A percentile compares a stretch with the other conserved stretches of the same genome.
These are phyloP conservation scores for Sisymbrium irio DNA, from an alignment of 345 rosid species.

Conservation along the genomic window DNA sequence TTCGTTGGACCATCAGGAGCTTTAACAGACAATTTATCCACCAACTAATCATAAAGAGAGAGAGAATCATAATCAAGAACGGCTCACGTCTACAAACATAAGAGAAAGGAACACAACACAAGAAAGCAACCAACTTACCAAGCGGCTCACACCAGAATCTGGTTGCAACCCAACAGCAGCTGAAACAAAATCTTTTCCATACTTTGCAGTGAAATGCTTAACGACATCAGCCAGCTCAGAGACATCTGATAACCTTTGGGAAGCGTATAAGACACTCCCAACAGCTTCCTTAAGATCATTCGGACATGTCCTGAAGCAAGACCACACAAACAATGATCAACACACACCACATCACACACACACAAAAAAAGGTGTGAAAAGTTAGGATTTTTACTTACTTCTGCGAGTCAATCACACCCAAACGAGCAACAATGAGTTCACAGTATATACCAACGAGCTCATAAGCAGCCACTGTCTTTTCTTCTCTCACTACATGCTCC, in stretches of 20 bases:
- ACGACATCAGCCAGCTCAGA: slow-evolving; percentile 68
- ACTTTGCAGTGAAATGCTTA: slow-evolving; percentile 74
- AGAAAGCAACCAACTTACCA: slow-evolving; percentile 46
- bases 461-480: slow-evolving; percentile 83
- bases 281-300: slow-evolving; percentile 81
- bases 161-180: slow-evolving; percentile 77
- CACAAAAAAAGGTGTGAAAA: not conserved
- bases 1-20: slow-evolving; percentile 87
- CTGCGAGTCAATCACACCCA: slow-evolving; percentile 81
- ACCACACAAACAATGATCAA: slow-evolving; percentile 7
- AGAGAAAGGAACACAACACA: not conserved
- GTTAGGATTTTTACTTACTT: slow-evolving; percentile 44
- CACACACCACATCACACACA: not conserved
- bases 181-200: slow-evolving; percentile 80
- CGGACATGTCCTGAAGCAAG: slow-evolving; percentile 56
- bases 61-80: slow-evolving; percentile 9
- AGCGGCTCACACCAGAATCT: slow-evolving; percentile 80
- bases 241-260: slow-evolving; percentile 78
- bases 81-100: not conserved
- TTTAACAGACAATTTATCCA: slow-evolving; percentile 73
- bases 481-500: slow-evolving; percentile 90
- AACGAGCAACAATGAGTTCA: slow-evolving; percentile 66
- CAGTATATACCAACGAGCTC: slow-evolving; percentile 79
- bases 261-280: slow-evolving; percentile 64
- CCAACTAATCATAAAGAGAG: slow-evolving; percentile 45